Percentiles rank a stretch among this genome's conserved stretches.
Conservation (phyloP, 305 asterid genomes). For the Fraxinus xanthoxyloides region DNA sequence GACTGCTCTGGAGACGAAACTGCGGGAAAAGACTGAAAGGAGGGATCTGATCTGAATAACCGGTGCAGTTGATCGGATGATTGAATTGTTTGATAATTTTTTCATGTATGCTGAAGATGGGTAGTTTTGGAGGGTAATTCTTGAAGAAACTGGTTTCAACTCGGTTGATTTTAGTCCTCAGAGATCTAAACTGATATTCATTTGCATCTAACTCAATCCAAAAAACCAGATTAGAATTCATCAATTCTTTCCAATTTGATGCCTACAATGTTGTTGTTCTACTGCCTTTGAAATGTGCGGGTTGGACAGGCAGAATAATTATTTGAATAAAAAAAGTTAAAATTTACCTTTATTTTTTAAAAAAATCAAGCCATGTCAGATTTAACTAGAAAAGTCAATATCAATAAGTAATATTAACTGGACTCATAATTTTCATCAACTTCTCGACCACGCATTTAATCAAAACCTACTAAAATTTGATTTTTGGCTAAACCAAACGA, state of each 20-base stretch:
- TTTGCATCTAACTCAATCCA: background rate
- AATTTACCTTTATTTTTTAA: background rate
- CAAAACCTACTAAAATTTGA: background rate
- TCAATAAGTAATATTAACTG: background rate
- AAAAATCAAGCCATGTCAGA: background rate
- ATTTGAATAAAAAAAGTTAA: background rate
- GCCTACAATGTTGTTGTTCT: background rate
- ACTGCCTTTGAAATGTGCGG: background rate
- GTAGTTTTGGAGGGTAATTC: constrained; percentile 2
- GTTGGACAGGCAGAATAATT: background rate
- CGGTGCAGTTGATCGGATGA: constrained; percentile 1
- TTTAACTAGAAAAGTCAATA: background rate
- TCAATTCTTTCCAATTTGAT: background rate
- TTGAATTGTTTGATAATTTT: background rate
- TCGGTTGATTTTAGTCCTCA: background rate
- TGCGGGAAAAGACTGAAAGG: constrained; percentile 10
- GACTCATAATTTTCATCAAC: background rate
- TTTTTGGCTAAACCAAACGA: background rate
- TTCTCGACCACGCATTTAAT: background rate
- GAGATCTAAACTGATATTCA: background rate
- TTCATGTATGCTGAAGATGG: constrained; percentile 3
- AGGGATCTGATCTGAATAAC: constrained; percentile 13
- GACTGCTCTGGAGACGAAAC: constrained; percentile 30
- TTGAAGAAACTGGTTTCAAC: constrained; percentile 8
- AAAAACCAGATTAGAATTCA: background rate